Evolutionary conservation across 1,139 yeast genomes (phyloP).

Genomic region (Zygosaccharomyces sapae): DNA sequence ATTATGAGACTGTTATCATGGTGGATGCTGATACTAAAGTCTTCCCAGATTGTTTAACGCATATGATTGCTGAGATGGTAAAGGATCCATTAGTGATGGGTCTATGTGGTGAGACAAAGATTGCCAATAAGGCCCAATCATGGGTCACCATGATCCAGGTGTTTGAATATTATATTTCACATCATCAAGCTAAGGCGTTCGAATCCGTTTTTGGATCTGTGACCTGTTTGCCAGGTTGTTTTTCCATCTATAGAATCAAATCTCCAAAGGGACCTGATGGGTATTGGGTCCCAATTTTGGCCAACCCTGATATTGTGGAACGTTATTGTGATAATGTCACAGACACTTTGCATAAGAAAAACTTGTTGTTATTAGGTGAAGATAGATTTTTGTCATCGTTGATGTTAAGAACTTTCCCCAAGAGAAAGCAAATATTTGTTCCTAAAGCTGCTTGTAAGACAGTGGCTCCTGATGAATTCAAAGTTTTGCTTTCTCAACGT

Average conservation of each 20-base stretch:
- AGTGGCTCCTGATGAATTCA: slow-evolving; percentile 78
- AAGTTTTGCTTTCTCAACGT: slow-evolving; percentile 83
- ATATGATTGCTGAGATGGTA: slow-evolving; percentile 91
- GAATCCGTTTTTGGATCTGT: slow-evolving; percentile 96
- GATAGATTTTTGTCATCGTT: slow-evolving; percentile 85
- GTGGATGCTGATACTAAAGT: slow-evolving; percentile 97
- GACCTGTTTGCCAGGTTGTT: slow-evolving; percentile 97
- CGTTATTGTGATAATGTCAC: slow-evolving; percentile 87
- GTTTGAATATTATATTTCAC: slow-evolving; percentile 92
- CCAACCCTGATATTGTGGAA: slow-evolving; percentile 95
- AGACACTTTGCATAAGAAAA: slow-evolving; percentile 84
- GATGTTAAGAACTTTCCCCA: slow-evolving; percentile 91
- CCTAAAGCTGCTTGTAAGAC: slow-evolving; percentile 98
- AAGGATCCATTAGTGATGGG: slow-evolving; percentile 91
- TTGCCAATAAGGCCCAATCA: slow-evolving; percentile 74
- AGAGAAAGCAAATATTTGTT: slow-evolving; percentile 85
- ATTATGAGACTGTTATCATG: slow-evolving; percentile 84
- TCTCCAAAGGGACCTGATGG: slow-evolving; percentile 89
- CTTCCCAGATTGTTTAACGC: slow-evolving; percentile 84
- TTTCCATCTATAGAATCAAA: slow-evolving; percentile 91
- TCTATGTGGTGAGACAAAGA: slow-evolving; percentile 94
- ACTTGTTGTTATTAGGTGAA: slow-evolving; percentile 84
- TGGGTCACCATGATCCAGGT: slow-evolving; percentile 98
- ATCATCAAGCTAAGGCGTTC: slow-evolving; percentile 93
- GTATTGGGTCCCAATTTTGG: slow-evolving; percentile 92